Conservation (phyloP, 371 early-diverging fungal genomes). For the Syncephalis plumigaleata region DNA sequence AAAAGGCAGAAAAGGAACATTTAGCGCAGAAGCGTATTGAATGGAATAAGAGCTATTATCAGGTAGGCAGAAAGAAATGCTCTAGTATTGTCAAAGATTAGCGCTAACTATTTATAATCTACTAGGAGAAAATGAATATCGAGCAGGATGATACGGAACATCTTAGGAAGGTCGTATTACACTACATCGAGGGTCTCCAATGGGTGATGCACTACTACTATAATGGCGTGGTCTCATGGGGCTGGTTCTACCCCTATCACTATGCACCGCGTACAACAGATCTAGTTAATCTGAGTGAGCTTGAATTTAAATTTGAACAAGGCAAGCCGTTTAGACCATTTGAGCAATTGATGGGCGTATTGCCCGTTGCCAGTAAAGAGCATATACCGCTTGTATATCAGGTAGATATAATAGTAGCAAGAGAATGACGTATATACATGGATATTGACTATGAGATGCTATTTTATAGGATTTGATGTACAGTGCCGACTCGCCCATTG, state of each 20-base stretch:
- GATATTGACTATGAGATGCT: not conserved
- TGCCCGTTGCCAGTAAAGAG: conserved; percentile 72
- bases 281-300: conserved; percentile 29
- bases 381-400: conserved; percentile 68
- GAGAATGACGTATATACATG: too few relatives aligned
- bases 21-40: conserved; percentile 29
- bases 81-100: not conserved
- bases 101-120: not conserved
- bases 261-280: conserved; percentile 78
- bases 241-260: conserved; percentile 97
- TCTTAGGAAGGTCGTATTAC: conserved; percentile 40
- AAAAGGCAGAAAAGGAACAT: conserved; percentile 29
- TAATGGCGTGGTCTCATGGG: conserved; percentile 91
- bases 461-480: conserved; percentile 52
- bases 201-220: conserved; percentile 98
- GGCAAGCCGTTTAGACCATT: conserved; percentile 88
- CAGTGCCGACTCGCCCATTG: conserved; percentile 63
- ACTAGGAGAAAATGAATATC: conserved; percentile 47
- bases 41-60: conserved; percentile 57
- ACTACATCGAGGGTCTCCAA: conserved; percentile 86
- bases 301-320: conserved; percentile 50
- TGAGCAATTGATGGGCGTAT: conserved; percentile 97
- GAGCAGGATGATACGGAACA: conserved; percentile 22
- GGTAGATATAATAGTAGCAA: conserved; percentile 11
- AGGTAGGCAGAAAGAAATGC: conserved; percentile 12